Conservation (phyloP, 225 moss, liverwort and hornwort species). For the Straminergon stramineum region DNA sequence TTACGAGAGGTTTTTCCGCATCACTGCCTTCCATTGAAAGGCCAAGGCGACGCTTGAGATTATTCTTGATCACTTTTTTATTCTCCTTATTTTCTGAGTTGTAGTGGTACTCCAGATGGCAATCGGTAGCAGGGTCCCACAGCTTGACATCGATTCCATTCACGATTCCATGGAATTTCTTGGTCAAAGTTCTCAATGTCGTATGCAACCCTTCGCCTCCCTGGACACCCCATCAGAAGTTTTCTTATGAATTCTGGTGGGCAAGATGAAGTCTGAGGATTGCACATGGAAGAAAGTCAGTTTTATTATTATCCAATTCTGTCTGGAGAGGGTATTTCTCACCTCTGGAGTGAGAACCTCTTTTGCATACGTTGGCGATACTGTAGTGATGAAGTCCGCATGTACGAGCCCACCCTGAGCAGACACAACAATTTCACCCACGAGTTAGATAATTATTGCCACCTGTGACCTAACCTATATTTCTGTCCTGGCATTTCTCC, state of each 20-base stretch:
- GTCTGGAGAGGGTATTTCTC: background rate
- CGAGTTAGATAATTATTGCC: background rate
- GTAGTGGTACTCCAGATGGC: conserved; percentile 49
- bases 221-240: conserved; percentile 7
- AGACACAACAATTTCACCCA: background rate
- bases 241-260: background rate
- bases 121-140: conserved; percentile 82
- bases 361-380: conserved; percentile 82
- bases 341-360: conserved; percentile 84
- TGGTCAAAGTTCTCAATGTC: conserved; percentile 50
- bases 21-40: conserved; percentile 34
- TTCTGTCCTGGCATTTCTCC: background rate
- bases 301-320: background rate
- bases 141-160: conserved; percentile 86
- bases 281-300: background rate
- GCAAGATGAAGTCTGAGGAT: background rate
- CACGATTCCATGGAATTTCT: conserved; percentile 67
- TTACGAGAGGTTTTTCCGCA: conserved; percentile 57
- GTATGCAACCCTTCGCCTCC: conserved; percentile 72
- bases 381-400: conserved; percentile 77
- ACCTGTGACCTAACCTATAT: background rate
- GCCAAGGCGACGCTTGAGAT: conserved; percentile 42
- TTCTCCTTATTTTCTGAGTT: conserved; percentile 35
- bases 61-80: conserved; percentile 56
- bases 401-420: conserved; percentile 64